These are phyloP conservation scores for Boletus speciosus DNA, from an alignment of 768 basidiomycete genomes.

Conservation along the genomic window DNA sequence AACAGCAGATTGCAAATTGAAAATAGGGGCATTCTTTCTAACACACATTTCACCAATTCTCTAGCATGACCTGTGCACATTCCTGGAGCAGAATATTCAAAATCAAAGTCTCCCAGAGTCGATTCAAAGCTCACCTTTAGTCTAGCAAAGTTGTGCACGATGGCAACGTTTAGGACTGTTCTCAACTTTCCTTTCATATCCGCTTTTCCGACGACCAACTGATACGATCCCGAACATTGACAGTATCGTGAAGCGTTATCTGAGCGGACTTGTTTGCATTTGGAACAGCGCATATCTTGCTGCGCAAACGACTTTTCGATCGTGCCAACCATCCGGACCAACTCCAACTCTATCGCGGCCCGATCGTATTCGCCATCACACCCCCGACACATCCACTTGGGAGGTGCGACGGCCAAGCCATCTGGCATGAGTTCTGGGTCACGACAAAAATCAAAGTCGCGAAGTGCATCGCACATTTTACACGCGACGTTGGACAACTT, in stretches of 20 bases:
- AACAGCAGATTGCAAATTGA: not conserved
- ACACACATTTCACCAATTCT: constrained; percentile 32
- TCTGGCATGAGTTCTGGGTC: constrained; percentile 78
- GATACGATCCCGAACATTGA: constrained; percentile 83
- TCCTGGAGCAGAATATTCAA: constrained; percentile 27
- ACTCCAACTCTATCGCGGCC: constrained; percentile 77
- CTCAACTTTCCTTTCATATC: constrained; percentile 70
- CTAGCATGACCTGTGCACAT: constrained; percentile 37
- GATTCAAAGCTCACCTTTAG: constrained; percentile 51
- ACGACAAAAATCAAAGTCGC: constrained; percentile 94
- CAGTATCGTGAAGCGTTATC: constrained; percentile 86
- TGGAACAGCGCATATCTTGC: constrained; percentile 85
- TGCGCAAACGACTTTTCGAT: constrained; percentile 76
- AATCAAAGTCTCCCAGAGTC: not conserved
- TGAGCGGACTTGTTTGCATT: constrained; percentile 87
- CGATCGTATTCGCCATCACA: constrained; percentile 89
- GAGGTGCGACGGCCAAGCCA: constrained; percentile 42
- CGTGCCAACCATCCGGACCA: constrained; percentile 71
- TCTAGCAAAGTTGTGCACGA: constrained; percentile 63
- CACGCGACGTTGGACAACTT: constrained; percentile 86
- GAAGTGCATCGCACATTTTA: constrained; percentile 75
- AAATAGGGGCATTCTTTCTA: not conserved
- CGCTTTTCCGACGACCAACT: constrained; percentile 64
- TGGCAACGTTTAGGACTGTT: constrained; percentile 82
- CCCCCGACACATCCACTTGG: constrained; percentile 63